Percentiles rank a stretch among this genome's conserved stretches.
These are phyloP conservation scores for Cordia subcordata DNA, from an alignment of 257 asterid species.

Conservation along the genomic window DNA sequence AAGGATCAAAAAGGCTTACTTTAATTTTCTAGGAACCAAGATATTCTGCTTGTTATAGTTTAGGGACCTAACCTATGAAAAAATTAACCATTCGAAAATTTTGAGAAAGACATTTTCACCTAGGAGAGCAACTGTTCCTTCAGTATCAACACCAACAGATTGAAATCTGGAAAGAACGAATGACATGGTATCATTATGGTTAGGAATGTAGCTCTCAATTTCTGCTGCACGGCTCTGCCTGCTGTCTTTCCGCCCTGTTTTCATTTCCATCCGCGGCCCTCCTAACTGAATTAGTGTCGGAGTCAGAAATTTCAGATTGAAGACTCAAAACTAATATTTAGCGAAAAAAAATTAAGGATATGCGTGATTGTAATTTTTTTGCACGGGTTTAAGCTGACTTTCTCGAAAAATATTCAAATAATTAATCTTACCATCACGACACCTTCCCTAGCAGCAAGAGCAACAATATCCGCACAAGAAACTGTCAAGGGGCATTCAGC, in stretches of 20 bases:
- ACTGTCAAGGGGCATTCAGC: constrained; percentile 60
- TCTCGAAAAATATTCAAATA: too few species aligned
- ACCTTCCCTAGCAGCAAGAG: constrained; percentile 82
- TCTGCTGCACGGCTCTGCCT: constrained; percentile 31
- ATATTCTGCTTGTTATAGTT: too few species aligned
- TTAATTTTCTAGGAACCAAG: too few species aligned
- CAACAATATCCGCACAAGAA: constrained; percentile 88
- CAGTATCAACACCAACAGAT: constrained; percentile 49
- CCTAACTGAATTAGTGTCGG: constrained; percentile 35
- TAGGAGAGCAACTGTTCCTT: constrained; percentile 67
- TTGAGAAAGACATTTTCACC: constrained; percentile 28
- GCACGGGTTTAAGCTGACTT: too few species aligned
- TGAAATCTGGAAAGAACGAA: constrained; percentile 49
- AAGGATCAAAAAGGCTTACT: not conserved
- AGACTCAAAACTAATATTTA: not conserved
- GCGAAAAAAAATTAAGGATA: not conserved
- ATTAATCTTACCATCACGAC: constrained; percentile 41
- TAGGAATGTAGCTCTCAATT: constrained; percentile 54
- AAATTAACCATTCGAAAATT: not conserved
- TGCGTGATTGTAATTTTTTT: not conserved
- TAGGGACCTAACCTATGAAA: too few species aligned
- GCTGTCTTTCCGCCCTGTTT: constrained; percentile 78
- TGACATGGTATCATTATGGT: constrained; percentile 59
- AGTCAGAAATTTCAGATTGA: not conserved
- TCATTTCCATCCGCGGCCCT: constrained; percentile 62